Evolutionary conservation across 164 flowering plant species (phyloP).

Genomic region (Macadamia integrifolia): DNA sequence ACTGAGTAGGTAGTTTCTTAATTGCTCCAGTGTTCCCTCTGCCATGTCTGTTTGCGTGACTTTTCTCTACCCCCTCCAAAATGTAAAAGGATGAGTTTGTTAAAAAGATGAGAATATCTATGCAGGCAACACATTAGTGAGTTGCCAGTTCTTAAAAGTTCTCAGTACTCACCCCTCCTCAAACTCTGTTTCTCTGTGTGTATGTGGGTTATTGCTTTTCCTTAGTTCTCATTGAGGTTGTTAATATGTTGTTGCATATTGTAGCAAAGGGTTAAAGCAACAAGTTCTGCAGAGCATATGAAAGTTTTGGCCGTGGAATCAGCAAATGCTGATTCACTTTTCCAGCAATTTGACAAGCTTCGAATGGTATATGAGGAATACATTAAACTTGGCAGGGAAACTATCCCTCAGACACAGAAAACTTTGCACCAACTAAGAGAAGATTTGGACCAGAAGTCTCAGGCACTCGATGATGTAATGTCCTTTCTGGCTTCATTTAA

Average conservation of each 20-base stretch:
- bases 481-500: conserved; percentile 6
- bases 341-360: conserved; percentile 89
- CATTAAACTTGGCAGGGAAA: conserved; percentile 64
- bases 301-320: conserved; percentile 62
- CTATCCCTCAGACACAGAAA: conserved; percentile 65
- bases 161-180: no score
- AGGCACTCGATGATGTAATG: conserved; percentile 87
- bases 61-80: conserved; percentile 20
- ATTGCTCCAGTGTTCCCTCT: no score
- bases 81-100: conserved; percentile 86
- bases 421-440: conserved; percentile 47
- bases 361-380: conserved; percentile 78
- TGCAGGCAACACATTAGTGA: background rate
- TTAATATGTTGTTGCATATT: conserved; percentile 14
- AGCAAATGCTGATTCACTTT: conserved; percentile 66
- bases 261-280: conserved; percentile 87
- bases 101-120: conserved; percentile 51
- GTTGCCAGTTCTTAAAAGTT: no score
- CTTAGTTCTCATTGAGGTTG: background rate
- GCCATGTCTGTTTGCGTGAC: no score
- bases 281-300: conserved; percentile 75
- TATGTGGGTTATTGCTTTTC: background rate
- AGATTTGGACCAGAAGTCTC: conserved; percentile 71
- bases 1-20: no score
- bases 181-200: no score